These are phyloP conservation scores for Lodderomyces parapsilosis DNA, from an alignment of 1,139 yeast genomes.

Conservation along the genomic window DNA sequence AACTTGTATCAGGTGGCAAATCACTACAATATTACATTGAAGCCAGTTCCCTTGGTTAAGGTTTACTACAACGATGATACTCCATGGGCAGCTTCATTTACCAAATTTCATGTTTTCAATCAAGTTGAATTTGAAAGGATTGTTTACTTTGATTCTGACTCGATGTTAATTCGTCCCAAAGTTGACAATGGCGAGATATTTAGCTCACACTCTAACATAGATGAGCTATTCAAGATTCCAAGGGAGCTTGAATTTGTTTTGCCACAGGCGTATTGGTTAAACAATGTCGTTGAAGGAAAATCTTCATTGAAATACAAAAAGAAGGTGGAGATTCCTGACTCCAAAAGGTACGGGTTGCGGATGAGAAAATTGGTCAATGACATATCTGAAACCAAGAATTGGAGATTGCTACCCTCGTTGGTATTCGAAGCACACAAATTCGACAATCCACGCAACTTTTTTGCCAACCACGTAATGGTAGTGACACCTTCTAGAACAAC, in stretches of 20 bases:
- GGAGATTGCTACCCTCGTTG: constrained; percentile 19
- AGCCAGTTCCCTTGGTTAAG: constrained; percentile 20
- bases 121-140: constrained; percentile 42
- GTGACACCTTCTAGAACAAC: constrained; percentile 34
- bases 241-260: constrained; percentile 28
- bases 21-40: constrained; percentile 20
- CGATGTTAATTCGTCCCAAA: constrained; percentile 25
- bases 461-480: constrained; percentile 48
- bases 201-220: constrained; percentile 20
- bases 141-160: constrained; percentile 45
- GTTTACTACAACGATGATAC: constrained; percentile 19
- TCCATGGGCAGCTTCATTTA: constrained; percentile 53
- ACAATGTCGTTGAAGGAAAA: constrained; percentile 16
- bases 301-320: constrained; percentile 16
- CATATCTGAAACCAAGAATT: constrained; percentile 10
- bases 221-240: constrained; percentile 34
- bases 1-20: constrained; percentile 14
- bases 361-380: constrained; percentile 16
- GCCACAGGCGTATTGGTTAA: constrained; percentile 43
- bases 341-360: constrained; percentile 12
- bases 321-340: constrained; percentile 17
- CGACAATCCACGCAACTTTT: constrained; percentile 28
- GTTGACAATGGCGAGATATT: constrained; percentile 12
- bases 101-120: constrained; percentile 54
- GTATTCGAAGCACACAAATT: constrained; percentile 29